Evolutionary conservation across 805 yeast species (phyloP), one percentile per base, ranked within the genome.

Genomic region (Barnettozyma salicaria): DNA sequence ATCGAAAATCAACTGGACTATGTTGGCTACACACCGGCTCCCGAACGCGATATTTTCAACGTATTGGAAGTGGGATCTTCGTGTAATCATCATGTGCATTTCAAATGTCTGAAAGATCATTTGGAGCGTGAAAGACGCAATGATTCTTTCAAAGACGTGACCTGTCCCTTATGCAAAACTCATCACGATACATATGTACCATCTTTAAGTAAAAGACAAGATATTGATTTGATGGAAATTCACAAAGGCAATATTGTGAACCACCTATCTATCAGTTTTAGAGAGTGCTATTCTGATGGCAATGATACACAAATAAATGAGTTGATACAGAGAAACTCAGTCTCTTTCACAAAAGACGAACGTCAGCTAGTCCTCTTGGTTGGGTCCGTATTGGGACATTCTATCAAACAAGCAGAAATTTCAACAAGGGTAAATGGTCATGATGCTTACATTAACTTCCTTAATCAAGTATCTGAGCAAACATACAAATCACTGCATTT

Each of bases 61-160:
- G 40, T 32, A 29, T 30, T 35, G 8, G 27, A 23, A 4, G 43
- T 43, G n/a, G 38, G 43, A 3, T 28, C 49, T 8, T 86, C 96
- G 25, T 92, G 99, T 63, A 94, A 96, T 13, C 99, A 92, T 60
- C 86, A 90, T 7, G 80, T 92, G 76, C 99, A 92, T 57, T 77
- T 70, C 47, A 67, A 69, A 14, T 92, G 99, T 58, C 85, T 81
- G 56, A 58, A 70, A 39, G 78, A 80, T 37, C 80, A 75, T 53
- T 58, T 78, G 74, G 44, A 78, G 81, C 27, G 67, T 83, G 57
- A 83, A 76, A 42, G 67, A 44, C 56, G 66, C 4, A 70, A 72
- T n/a, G n/a, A n/a, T n/a, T n/a, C n/a, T 8, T 72, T 73, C 19
- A 70, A 74, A 16, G 88, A 84, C 44, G 86, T 87, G 50, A 61